Evolutionary conservation across 1,284 basidiomycete species (phyloP), one percentile per base, ranked within the genome.

Genomic region (Ustilago cynodontis): DNA sequence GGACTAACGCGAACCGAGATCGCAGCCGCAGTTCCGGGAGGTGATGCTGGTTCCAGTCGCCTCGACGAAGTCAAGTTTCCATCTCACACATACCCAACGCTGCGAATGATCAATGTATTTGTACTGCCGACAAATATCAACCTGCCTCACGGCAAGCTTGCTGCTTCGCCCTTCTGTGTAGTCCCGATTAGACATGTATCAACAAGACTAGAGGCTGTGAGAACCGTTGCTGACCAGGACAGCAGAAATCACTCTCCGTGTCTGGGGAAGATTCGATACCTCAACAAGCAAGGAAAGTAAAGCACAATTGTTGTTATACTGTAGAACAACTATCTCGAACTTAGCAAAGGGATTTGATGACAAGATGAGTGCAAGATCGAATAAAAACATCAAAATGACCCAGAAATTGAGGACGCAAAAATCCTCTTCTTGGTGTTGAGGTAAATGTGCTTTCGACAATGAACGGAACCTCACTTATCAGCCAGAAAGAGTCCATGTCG

Each of bases 1-100:
- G 62, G 24, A 56, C 47, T 2, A 63, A 59, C 13, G 53, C 54
- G 14, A 62, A 65, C 24, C 51, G 76, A 26, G 56, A 78, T 41
- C 57, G 76, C 7, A 78, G 76, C 43, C 71, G 71, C 41, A 78
- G 76, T 51, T 71, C 76, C 4, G 67, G 59, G 26, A 65, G 71
- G 43, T 66, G 52, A 65, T 33, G 1, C 28, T 57, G 3, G 20
- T 8, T 20, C 22, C 47, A 11, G 14, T 3, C 14, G 24, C 3
- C 47, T 5, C 9, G 11, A 11, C 13, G 11, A 14, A 49, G 20
- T 26, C 26, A 28, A n/a, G 47, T 13, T 28, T 24, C 3, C 14
- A 8, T 20, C n/a, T 20, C 7, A 16, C 5, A 33, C 24, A 37
- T 39, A 14, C 35, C 24, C 35, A 37, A 37, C 35, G 35, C 37